Evolutionary conservation across 805 yeast genomes (phyloP).

Genomic region (Cyberlindnera subsufficiens): DNA sequence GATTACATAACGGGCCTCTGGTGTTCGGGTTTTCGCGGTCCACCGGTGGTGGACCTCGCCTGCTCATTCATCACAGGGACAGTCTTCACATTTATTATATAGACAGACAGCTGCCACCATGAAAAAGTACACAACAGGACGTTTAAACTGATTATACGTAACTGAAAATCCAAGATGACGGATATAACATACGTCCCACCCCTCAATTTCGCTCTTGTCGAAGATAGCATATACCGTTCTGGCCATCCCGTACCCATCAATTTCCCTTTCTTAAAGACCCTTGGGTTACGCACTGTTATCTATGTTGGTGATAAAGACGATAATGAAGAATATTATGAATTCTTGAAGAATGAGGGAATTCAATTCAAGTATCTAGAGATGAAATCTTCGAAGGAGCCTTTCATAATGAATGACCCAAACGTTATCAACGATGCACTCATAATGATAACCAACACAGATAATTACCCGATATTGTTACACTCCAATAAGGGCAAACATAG

Average conservation of each 20-base stretch:
- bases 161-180: background rate
- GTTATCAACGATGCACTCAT: conserved; percentile 53
- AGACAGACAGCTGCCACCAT: too few relatives aligned
- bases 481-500: conserved; percentile 96
- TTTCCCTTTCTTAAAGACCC: conserved; percentile 66
- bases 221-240: conserved; percentile 78
- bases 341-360: conserved; percentile 55
- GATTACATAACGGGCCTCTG: too few relatives aligned
- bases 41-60: background rate
- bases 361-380: conserved; percentile 54
- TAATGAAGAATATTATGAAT: conserved; percentile 57
- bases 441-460: conserved; percentile 53
- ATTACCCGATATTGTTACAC: conserved; percentile 85
- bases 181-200: conserved; percentile 67
- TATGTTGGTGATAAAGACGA: conserved; percentile 76
- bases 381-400: conserved; percentile 73
- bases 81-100: too few relatives aligned
- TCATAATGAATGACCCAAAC: conserved; percentile 49
- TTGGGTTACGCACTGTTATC: conserved; percentile 73
- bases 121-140: too few relatives aligned
- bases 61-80: too few relatives aligned
- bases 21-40: too few relatives aligned
- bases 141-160: too few relatives aligned
- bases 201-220: conserved; percentile 82
- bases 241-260: conserved; percentile 92